Evolutionary conservation across 352 stramenopile genomes (phyloP), one percentile per base, ranked within the genome.

Genomic region (Phytophthora foliorum): DNA sequence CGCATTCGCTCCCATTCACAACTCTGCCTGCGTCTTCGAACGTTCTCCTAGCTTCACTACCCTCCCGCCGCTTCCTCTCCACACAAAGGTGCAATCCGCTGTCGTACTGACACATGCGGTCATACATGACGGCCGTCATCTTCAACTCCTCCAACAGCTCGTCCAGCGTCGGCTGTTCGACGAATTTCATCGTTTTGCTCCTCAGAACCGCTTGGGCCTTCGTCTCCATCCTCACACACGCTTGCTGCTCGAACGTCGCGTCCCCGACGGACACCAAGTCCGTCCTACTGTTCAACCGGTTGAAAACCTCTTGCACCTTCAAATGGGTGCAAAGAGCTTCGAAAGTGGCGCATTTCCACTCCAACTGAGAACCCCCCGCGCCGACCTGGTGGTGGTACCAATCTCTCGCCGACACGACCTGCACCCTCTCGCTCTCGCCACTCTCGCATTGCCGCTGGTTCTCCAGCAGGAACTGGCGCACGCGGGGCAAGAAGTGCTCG

Each of bases 181-280:
- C 61, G 17, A 84, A 70, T 52, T 88, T 88, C 65, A 90, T 67
- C 44, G 80, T 88, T 60, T 90, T 90, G 58, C 69, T 73, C 29
- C 79, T 56, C 7, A 88, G 41, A 53, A 80, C 65, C 2, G 60
- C 44, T 0, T 70, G 67, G 2, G 69, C 72, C n/a, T 76, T 74
- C 22, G 62, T 39, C 41, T 82, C 77, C 50, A 86, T 59, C 49
- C 73, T 67, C 6, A 78, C 70, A 54, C 82, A 88, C 6, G 82
- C 82, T 29, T 88, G 69, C n/a, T 82, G 80, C 54, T 89, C 80
- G 54, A 78, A 85, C 19, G 78, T 24, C 13, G 82, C 80, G 61
- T 91, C 80, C 16, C 80, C 80, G 22, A 91, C 65, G 9, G 80
- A 91, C n/a, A 91, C 67, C 22, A 89, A 71, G 58, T 88, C 72